Conservation (phyloP, 768 basidiomycete genomes). For the Baorangia bicolor region DNA sequence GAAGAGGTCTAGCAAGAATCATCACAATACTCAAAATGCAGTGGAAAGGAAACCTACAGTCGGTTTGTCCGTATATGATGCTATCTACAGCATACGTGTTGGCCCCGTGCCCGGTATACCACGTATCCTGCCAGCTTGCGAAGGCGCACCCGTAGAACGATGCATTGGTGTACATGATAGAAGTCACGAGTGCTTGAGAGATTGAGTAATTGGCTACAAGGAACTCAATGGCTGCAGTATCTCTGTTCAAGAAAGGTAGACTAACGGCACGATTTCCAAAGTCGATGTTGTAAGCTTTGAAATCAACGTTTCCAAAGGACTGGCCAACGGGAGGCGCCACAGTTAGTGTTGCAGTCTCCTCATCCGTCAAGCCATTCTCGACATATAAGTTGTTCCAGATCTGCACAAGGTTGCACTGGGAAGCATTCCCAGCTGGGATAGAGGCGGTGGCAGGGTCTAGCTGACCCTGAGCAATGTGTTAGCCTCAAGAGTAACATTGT, state of each 20-base stretch:
- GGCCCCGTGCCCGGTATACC: slow-evolving; percentile 60
- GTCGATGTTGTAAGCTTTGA: slow-evolving; percentile 64
- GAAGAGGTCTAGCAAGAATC: not conserved
- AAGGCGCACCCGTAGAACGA: slow-evolving; percentile 66
- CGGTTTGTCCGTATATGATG: slow-evolving; percentile 64
- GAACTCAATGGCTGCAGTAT: too few relatives aligned
- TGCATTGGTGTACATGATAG: slow-evolving; percentile 62
- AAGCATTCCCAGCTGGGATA: slow-evolving; percentile 40
- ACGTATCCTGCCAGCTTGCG: slow-evolving; percentile 34
- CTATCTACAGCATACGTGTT: slow-evolving; percentile 63
- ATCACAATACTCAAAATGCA: not conserved
- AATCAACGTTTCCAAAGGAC: slow-evolving; percentile 53
- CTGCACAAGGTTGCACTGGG: slow-evolving; percentile 47
- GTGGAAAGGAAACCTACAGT: slow-evolving; percentile 43
- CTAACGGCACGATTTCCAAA: slow-evolving; percentile 61
- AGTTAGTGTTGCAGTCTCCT: slow-evolving; percentile 54
- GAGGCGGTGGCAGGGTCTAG: slow-evolving; percentile 38
- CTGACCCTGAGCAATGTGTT: slow-evolving; percentile 41
- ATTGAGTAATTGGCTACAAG: slow-evolving; percentile 39
- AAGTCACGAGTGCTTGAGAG: slow-evolving; percentile 60
- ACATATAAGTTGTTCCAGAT: slow-evolving; percentile 52
- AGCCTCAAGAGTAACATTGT: not conserved
- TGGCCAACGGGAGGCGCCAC: slow-evolving; percentile 54
- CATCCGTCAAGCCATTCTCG: slow-evolving; percentile 49
- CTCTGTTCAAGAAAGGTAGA: not conserved